Evolutionary conservation across 371 early-diverging fungal species (phyloP), one percentile per base, ranked within the genome.

Genomic region (Nematocida major): DNA sequence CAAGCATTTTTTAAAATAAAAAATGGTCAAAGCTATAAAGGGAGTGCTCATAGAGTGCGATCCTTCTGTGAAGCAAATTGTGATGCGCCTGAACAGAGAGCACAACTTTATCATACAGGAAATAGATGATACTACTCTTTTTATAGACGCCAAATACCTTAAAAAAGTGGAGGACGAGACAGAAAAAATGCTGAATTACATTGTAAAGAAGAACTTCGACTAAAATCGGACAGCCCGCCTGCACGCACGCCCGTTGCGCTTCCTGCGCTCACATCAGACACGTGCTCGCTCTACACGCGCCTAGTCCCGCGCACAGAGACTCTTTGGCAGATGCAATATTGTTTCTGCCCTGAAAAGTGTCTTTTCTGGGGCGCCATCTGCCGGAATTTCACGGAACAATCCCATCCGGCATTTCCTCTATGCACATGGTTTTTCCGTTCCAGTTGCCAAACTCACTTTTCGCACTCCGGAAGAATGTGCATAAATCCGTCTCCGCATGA

Each of bases 71-170:
- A 82, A 83, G 66, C 81, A 85, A 77, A 77, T 85, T 5, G 67
- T 85, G 15, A 3, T 78, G 3, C 66, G 79, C 20, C 61, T 85
- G n/a, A 79, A 79, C 26, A 80, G 83, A 59, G 59, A 79, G 38
- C 78, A 82, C 32, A 82, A 81, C 54, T 85, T 83, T 77, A 50
- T 85, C 39, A 82, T 85, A 54, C 79, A 79, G 51, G 82, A 85
- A 54, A 80, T 83, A 67, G 78, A 82, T 54, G 83, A 83, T 43
- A 78, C 24, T 38, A 38, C 53, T 2, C 45, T 85, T 3, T 85
- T 85, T 66, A 78, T 85, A 47, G 81, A 83, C 15, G 39, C 57
- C 13, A 67, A 81, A 26, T 83, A 76, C 49, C 36, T 79, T 11
- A 43, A 38, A 36, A 68, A 54, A n/a, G 63, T 85, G 9, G 79